Evolutionary conservation across 1,284 basidiomycete genomes (phyloP).

Genomic region (Thecaphora frezii): DNA sequence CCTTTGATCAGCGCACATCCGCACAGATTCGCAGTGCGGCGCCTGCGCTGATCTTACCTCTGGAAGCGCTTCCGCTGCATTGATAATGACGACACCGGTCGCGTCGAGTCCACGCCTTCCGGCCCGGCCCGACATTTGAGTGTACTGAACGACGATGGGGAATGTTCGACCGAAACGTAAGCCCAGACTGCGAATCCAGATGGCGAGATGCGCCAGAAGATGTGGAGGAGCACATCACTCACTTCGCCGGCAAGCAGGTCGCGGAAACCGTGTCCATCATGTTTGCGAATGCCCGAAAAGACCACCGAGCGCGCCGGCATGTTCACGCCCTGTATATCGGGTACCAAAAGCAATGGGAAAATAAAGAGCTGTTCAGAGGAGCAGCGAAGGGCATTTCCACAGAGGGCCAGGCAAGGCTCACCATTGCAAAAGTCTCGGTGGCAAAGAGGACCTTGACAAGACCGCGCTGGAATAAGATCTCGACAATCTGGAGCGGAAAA

Average conservation of each 20-base stretch:
- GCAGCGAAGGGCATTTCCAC: no score
- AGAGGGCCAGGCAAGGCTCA: constrained; percentile 20
- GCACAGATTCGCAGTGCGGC: background rate
- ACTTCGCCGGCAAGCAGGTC: constrained; percentile 64
- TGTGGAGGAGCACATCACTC: background rate
- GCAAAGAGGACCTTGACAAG: constrained; percentile 96
- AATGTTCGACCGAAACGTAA: no score
- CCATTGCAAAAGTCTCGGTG: constrained; percentile 99
- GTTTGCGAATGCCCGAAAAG: constrained; percentile 91
- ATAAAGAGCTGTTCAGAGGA: no score
- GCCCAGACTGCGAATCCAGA: no score
- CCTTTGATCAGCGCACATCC: no score
- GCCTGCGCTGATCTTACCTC: constrained; percentile 66
- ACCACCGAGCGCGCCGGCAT: constrained; percentile 98
- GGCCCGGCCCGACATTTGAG: constrained; percentile 98
- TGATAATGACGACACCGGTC: constrained; percentile 92
- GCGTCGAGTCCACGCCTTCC: constrained; percentile 91
- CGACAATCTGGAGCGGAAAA: constrained; percentile 66
- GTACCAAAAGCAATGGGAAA: no score
- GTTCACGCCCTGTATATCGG: constrained; percentile 77
- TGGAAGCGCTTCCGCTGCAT: constrained; percentile 76
- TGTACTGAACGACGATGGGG: constrained; percentile 89
- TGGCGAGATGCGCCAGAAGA: no score
- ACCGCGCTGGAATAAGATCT: constrained; percentile 92
- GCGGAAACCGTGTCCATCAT: constrained; percentile 89